Evolutionary conservation across 2,329 filamentous ascomycete species (phyloP).

Genomic region (Reticulascus tulasneorum): DNA sequence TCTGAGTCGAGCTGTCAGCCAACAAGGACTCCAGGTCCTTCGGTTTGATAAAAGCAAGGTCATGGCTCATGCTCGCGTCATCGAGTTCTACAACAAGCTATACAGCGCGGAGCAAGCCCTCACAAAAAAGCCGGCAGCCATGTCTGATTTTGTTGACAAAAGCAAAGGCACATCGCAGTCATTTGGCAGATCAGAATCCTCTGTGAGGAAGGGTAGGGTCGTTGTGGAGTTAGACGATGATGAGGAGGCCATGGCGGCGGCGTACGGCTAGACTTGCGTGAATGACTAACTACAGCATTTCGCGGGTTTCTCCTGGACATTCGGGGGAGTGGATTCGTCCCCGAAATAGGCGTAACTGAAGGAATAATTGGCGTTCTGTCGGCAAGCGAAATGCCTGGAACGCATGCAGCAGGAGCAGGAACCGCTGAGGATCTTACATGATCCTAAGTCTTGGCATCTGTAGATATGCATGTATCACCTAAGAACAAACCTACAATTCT

Average conservation of each 20-base stretch:
- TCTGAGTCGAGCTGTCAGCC: slow-evolving; percentile 84
- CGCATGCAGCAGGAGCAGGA: too few relatives aligned
- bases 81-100: slow-evolving; percentile 79
- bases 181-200: slow-evolving; percentile 6
- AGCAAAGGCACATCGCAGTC: slow-evolving; percentile 23
- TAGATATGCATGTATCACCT: too few relatives aligned
- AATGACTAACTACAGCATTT: slow-evolving; percentile 2
- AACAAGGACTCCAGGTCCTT: slow-evolving; percentile 81
- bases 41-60: slow-evolving; percentile 88
- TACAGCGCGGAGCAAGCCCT: slow-evolving; percentile 63
- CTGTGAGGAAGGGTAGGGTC: slow-evolving; percentile 15
- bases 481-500: too few relatives aligned
- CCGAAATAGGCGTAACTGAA: too few relatives aligned
- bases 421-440: too few relatives aligned
- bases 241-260: slow-evolving; percentile 43
- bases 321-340: not conserved
- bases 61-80: slow-evolving; percentile 86
- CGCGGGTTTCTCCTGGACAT: not conserved
- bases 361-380: too few relatives aligned
- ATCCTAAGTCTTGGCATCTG: too few relatives aligned
- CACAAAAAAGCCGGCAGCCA: slow-evolving; percentile 25
- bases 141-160: slow-evolving; percentile 36
- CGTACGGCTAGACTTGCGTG: slow-evolving; percentile 41
- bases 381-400: too few relatives aligned
- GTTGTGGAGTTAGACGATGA: slow-evolving; percentile 42